Base-by-base conservation (phyloP, 306 rosid species). In the Macrotyloma uniflorum region DNA sequence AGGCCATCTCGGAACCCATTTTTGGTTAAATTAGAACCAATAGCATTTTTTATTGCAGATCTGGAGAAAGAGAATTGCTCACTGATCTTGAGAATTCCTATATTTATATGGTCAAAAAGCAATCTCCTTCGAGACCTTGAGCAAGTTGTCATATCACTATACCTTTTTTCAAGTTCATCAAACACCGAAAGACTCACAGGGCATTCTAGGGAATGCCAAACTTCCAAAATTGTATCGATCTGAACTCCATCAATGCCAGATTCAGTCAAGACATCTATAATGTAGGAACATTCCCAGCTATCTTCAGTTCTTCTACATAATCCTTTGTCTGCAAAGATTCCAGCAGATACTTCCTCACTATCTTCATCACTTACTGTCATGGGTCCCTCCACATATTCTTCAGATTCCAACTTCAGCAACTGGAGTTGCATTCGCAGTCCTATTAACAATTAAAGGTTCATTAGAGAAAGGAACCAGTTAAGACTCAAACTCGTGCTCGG, bases 341-440 rank as follows among this genome's bases (percentile, higher is more conserved):
- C 53, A 19, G 33, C 8, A 19, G 84, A 85, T 49, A 38, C 88
- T 79, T 88, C 93, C 49, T 33, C 96, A 16, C 77, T 81, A 67
- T 93, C 99, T 76, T 96, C 97, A 51, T 96, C 99, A 54, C 98
- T 88, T 23, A 92, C 87, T 62, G 84, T 15, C 54, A 84, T 75
- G 75, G 88, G 62, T 64, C 92, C 96, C 79, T 90, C 97, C 35
- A 71, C 87, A 42, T 83, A 84, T 12, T 88, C 87, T 62, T 93
- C 93, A 16, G 96, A 88, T 85, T 87, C 99, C 77, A 76, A 74
- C 91, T 90, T 96, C 73, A 96, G 93, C 85, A 93, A 80, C 87
- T 90, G 87, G 87, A 96, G 98, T 85, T 96, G 99, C 93, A 90
- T 86, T 72, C 97, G 89, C 70, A 96, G 99, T 72, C 96, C 99